Evolutionary conservation across 352 stramenopile species (phyloP).

Genomic region (Globisporangium orthogonon): DNA sequence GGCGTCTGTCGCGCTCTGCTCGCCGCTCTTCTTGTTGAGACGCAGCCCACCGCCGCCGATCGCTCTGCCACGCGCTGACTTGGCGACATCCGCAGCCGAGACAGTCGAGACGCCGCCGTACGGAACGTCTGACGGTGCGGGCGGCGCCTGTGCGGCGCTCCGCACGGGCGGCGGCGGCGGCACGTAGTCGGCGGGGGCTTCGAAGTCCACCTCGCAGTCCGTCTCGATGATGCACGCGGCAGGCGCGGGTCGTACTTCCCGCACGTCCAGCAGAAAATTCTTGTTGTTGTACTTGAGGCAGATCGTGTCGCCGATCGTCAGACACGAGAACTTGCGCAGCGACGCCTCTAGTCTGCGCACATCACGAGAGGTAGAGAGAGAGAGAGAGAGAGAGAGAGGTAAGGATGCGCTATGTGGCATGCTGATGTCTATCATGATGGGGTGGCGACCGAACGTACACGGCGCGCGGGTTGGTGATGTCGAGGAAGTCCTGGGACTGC

Average conservation of each 20-base stretch:
- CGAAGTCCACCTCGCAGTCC: slow-evolving; percentile 99
- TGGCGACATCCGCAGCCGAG: slow-evolving; percentile 2
- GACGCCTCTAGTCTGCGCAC: slow-evolving; percentile 59
- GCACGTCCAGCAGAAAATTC: slow-evolving; percentile 98
- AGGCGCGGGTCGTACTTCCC: slow-evolving; percentile 93
- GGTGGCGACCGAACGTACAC: slow-evolving; percentile 66
- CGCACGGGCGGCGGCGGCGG: slow-evolving; percentile 30
- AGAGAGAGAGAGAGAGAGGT: background rate
- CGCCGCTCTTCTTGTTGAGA: slow-evolving; percentile 56
- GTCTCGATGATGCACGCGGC: slow-evolving; percentile 99
- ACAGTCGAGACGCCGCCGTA: slow-evolving; percentile 47
- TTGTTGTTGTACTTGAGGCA: slow-evolving; percentile 98
- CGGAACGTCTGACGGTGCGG: slow-evolving; percentile 35
- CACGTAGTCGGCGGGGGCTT: slow-evolving; percentile 88
- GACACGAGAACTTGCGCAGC: slow-evolving; percentile 92
- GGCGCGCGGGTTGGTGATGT: slow-evolving; percentile 97
- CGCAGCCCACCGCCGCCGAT: slow-evolving; percentile 49
- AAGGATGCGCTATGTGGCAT: too few species aligned
- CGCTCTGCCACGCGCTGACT: slow-evolving; percentile 6
- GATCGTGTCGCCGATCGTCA: slow-evolving; percentile 98
- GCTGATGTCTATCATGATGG: too few species aligned
- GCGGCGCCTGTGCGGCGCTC: slow-evolving; percentile 17
- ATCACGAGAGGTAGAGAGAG: background rate
- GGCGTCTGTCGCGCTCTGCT: slow-evolving; percentile 52
- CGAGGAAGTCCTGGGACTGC: slow-evolving; percentile 98